Percentiles rank a stretch among this genome's conserved stretches.
phyloP scores from a whole-genome alignment of 768 basidiomycete genomes.

The Boletus insuetus region DNA sequence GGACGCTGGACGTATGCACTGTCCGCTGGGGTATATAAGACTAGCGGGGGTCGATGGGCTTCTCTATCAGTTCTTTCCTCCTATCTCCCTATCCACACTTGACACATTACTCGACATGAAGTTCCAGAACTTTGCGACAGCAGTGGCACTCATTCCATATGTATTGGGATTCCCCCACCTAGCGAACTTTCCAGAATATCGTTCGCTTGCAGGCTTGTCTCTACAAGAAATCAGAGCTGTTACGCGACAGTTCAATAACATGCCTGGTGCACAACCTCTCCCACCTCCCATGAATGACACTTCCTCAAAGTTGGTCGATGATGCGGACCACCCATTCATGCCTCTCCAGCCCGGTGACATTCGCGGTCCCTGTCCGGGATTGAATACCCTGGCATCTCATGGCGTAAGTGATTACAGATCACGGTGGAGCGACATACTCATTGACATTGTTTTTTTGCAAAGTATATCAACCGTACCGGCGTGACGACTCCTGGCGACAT shows the following conservation, averaged over 20 bases:
- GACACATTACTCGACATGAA: no score
- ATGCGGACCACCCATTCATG: constrained; percentile 8
- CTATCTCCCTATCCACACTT: no score
- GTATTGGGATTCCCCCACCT: constrained; percentile 9
- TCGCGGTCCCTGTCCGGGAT: constrained; percentile 20
- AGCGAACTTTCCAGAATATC: constrained; percentile 12
- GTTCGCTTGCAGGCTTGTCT: constrained; percentile 18
- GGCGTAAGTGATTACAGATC: constrained; percentile 10
- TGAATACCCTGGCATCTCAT: constrained; percentile 24
- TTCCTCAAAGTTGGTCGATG: constrained; percentile 10
- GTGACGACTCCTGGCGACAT: constrained; percentile 20
- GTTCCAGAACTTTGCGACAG: background rate
- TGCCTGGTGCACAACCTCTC: constrained; percentile 15
- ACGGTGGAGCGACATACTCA: background rate
- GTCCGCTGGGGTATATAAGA: no score
- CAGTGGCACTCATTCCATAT: background rate
- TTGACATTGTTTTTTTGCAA: background rate
- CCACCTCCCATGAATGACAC: constrained; percentile 18
- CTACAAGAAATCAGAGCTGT: constrained; percentile 10
- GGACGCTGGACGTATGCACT: no score
- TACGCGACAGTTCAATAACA: constrained; percentile 1
- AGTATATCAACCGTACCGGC: constrained; percentile 17
- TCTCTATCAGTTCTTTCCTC: no score
- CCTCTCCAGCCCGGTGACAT: constrained; percentile 13
- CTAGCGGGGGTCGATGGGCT: no score